These are phyloP conservation scores for Tanacetum coccineum DNA, from an alignment of 129 eudicot species.

Conservation along the genomic window DNA sequence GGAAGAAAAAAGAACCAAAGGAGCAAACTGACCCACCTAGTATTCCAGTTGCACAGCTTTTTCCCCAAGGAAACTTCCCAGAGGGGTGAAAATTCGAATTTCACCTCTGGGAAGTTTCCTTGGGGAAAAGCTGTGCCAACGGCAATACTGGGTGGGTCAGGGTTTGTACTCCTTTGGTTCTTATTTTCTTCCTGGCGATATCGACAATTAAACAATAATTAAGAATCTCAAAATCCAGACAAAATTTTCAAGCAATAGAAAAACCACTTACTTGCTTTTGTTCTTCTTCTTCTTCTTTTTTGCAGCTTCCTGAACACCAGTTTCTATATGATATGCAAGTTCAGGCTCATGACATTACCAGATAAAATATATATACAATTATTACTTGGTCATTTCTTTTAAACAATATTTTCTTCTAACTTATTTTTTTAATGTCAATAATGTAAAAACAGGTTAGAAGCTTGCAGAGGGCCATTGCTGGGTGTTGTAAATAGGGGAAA, in stretches of 20 bases:
- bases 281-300: slow-evolving; percentile 91
- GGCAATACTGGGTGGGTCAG: slow-evolving; percentile 95
- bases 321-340: slow-evolving; percentile 22
- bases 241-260: not conserved
- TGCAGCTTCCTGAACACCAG: slow-evolving; percentile 56
- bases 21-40: slow-evolving; percentile 97
- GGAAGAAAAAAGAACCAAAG: slow-evolving; percentile 84
- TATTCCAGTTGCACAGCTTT: slow-evolving; percentile 76
- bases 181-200: slow-evolving; percentile 88
- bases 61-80: slow-evolving; percentile 86
- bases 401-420: no score
- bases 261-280: slow-evolving; percentile 80
- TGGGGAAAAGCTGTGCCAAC: slow-evolving; percentile 68
- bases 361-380: no score
- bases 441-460: no score
- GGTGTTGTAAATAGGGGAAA: no score
- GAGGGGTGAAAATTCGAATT: slow-evolving; percentile 99
- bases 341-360: not conserved
- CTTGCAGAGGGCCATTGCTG: no score
- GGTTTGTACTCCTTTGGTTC: slow-evolving; percentile 78
- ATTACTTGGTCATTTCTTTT: no score
- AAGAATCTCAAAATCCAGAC: no score
- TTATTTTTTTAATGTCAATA: no score
- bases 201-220: not conserved
- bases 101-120: slow-evolving; percentile 98